phyloP scores from a whole-genome alignment of 2,329 filamentous ascomycete genomes.

The Alternaria sp. region DNA sequence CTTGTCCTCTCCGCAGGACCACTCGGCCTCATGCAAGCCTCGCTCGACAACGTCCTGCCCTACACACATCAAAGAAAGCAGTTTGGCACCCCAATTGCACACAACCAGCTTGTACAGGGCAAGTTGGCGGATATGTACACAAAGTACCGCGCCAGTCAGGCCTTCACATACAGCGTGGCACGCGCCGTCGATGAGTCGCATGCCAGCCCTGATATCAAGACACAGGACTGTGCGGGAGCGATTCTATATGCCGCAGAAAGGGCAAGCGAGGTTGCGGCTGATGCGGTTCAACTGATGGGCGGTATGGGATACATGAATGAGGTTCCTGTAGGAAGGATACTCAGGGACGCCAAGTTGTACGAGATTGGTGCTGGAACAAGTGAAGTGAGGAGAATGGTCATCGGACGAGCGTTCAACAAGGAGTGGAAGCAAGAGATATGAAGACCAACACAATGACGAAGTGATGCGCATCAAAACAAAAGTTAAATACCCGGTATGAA shows the following conservation, averaged over 20 bases:
- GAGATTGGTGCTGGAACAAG: constrained; percentile 97
- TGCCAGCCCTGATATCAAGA: constrained; percentile 69
- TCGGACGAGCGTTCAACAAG: constrained; percentile 90
- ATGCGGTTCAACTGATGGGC: constrained; percentile 90
- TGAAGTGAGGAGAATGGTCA: constrained; percentile 92
- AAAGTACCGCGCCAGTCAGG: constrained; percentile 81
- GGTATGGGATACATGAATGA: constrained; percentile 98
- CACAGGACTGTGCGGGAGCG: constrained; percentile 92
- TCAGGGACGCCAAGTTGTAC: constrained; percentile 83
- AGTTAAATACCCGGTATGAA: constrained; percentile 3
- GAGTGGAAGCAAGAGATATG: constrained; percentile 64
- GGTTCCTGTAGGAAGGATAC: constrained; percentile 84
- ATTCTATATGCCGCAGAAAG: constrained; percentile 93
- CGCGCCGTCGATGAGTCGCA: constrained; percentile 69
- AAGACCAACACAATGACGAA: not conserved
- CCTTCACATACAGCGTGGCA: constrained; percentile 89
- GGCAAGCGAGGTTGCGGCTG: constrained; percentile 84
- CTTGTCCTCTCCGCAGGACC: constrained; percentile 91
- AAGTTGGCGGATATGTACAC: constrained; percentile 98
- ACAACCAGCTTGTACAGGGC: constrained; percentile 92
- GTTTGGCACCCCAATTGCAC: constrained; percentile 84
- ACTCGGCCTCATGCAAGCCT: constrained; percentile 91
- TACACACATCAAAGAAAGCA: constrained; percentile 90
- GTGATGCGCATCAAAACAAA: not conserved
- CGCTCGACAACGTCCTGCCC: constrained; percentile 83